Percentiles rank a stretch among this genome's conserved stretches.
Conservation (phyloP, 192 early-diverging fungal genomes). For the Coemansia furcata region DNA sequence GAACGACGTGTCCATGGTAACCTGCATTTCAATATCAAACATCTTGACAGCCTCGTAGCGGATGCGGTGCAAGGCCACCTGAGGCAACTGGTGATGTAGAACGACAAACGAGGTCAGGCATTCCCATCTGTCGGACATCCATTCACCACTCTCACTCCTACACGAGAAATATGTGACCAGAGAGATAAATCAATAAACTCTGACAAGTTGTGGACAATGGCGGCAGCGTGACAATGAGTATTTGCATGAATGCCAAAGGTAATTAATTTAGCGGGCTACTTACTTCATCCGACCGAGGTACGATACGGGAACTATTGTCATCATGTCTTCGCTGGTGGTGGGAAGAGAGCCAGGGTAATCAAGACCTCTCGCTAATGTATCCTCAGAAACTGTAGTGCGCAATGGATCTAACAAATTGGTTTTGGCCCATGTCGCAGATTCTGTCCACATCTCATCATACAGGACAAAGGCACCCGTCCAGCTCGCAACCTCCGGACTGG, state of each 20-base stretch:
- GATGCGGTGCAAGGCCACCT: conserved; percentile 42
- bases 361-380: conserved; percentile 28
- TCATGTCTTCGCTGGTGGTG: conserved; percentile 24
- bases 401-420: conserved; percentile 16
- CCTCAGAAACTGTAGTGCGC: conserved; percentile 14
- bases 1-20: conserved; percentile 42
- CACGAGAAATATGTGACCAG: not conserved
- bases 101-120: conserved; percentile 46
- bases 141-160: conserved; percentile 47
- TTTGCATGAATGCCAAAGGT: not conserved
- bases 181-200: not conserved
- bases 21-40: conserved; percentile 50
- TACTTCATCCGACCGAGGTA: conserved; percentile 50
- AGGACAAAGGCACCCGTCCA: conserved; percentile 45
- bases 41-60: conserved; percentile 41
- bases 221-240: not conserved
- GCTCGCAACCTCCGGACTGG: conserved; percentile 32
- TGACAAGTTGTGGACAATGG: not conserved
- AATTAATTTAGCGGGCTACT: conserved; percentile 6
- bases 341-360: conserved; percentile 49
- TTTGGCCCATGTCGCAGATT: conserved; percentile 20
- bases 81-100: conserved; percentile 40
- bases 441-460: conserved; percentile 32
- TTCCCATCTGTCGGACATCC: conserved; percentile 50
- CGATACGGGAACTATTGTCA: conserved; percentile 36